Evolutionary conservation across 192 early-diverging fungal genomes (phyloP), one percentile per base, ranked within the genome.

Genomic region (Geranomyces michiganensis): DNA sequence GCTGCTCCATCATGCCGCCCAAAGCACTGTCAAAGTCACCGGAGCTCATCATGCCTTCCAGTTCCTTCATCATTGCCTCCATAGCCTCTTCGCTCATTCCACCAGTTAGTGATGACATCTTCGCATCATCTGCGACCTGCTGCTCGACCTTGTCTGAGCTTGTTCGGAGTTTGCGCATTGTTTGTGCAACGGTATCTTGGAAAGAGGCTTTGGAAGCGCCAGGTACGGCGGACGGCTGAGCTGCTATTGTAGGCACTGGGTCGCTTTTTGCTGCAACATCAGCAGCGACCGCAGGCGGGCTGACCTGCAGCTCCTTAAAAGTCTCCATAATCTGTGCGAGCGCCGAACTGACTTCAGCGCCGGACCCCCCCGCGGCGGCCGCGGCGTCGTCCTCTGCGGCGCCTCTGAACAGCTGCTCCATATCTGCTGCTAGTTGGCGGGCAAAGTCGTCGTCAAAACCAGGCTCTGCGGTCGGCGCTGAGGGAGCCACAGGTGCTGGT

Each of bases 171-270:
- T 95, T 95, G 68, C 87, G 87, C 86, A 98, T 90, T 14, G 96
- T 98, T 49, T 93, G 86, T 49, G 89, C 87, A 68, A 98, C 94
- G 44, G 86, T 89, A 67, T 93, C 90, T 73, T 97, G 93, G 85
- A 98, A 98, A 51, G 22, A 69, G 5, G 36, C 60, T 70, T 61
- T 30, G 63, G 64, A 10, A 26, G 17, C 0, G 27, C 13, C 30
- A 32, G 46, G 7, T 2, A 15, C 51, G 19, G 51, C n/a, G 30
- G 46, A n/a, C 36, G 32, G 1, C 14, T 48, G n/a, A 19, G 51
- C 22, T 24, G 7, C 88, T 88, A 46, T 92, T 90, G 45, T 85
- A 65, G n/a, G 41, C 36, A 41, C 3, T 7, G 36, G 10, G 3
- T 3, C 51, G 24, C 51, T 15, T n/a, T 17, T 53, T n/a, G 51